Evolutionary conservation across 495 filamentous ascomycete species (phyloP), one percentile per base, ranked within the genome.

Genomic region (Amorphotheca resinae): DNA sequence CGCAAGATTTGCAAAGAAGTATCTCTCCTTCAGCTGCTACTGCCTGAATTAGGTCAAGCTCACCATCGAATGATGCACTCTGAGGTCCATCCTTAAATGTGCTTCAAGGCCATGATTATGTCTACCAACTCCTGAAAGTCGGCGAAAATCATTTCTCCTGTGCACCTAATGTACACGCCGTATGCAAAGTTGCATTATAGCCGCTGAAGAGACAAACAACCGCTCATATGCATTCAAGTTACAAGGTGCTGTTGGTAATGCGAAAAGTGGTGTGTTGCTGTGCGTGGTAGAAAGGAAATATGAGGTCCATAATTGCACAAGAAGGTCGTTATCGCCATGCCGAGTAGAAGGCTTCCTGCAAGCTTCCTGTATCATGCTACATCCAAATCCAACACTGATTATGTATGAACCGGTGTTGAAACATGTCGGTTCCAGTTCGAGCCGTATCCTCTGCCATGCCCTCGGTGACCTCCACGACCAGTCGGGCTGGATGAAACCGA

Each of bases 391-490:
- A 22, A 9, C 34, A 6, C 6, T 30, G 26, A 49, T 53, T 25
- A 53, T 17, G 50, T 53, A 14, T 49, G 50, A 34, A 53, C 31
- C 12, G 51, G 43, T 40, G 51, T 47, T 17, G 51, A 50, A 18
- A 41, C 38, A 17, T 54, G 46, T 30, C 51, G 42, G 14, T 39
- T 50, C 51, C 51, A 54, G 33, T 50, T 46, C 0, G 31, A 35
- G 30, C 42, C 43, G 42, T 44, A 50, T 18, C 38, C 49, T 43
- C 52, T 18, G n/a, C 28, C 32, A 32, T 23, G 16, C 38, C 52
- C 41, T 22, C 40, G 22, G 12, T 40, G 38, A 34, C 45, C 34
- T 11, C 45, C 49, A 35, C 52, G 52, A 14, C 45, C 32, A 15
- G 48, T 22, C 17, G 52, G 38, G 11, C 22, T 38, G 7, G 52